Evolutionary conservation across 2,329 filamentous ascomycete species (phyloP).

Genomic region (Periconia digitata): DNA sequence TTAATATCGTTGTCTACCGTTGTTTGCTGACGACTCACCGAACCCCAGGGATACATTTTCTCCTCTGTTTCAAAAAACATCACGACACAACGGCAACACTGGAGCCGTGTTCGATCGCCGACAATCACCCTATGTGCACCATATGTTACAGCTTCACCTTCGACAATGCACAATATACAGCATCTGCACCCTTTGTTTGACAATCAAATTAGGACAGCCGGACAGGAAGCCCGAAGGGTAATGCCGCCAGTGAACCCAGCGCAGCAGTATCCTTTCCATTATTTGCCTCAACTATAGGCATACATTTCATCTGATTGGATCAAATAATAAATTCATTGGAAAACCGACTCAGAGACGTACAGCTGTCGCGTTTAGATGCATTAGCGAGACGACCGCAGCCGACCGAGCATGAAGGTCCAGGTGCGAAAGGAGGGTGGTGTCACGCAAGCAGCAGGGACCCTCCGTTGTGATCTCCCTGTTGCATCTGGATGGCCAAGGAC

Average conservation of each 20-base stretch:
- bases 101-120: too few species aligned
- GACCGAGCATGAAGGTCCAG: conserved; percentile 14
- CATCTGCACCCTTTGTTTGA: conserved; percentile 1
- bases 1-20: too few species aligned
- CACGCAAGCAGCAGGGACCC: conserved; percentile 17
- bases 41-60: too few species aligned
- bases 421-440: conserved; percentile 15
- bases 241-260: conserved; percentile 10
- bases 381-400: conserved; percentile 23
- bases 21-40: too few species aligned
- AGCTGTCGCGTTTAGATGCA: conserved; percentile 17
- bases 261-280: neutral
- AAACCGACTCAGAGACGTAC: conserved; percentile 9
- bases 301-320: conserved; percentile 6
- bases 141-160: neutral
- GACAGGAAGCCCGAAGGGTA: conserved; percentile 15
- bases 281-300: conserved; percentile 14
- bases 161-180: neutral
- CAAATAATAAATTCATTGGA: conserved; percentile 7
- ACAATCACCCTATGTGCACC: neutral
- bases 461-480: conserved; percentile 16
- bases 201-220: conserved; percentile 4
- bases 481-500: conserved; percentile 5
- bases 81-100: too few species aligned
- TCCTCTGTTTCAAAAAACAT: neutral